Evolutionary conservation across 176 grass and related monocot species (phyloP).

Genomic region (Triticum timopheevii): DNA sequence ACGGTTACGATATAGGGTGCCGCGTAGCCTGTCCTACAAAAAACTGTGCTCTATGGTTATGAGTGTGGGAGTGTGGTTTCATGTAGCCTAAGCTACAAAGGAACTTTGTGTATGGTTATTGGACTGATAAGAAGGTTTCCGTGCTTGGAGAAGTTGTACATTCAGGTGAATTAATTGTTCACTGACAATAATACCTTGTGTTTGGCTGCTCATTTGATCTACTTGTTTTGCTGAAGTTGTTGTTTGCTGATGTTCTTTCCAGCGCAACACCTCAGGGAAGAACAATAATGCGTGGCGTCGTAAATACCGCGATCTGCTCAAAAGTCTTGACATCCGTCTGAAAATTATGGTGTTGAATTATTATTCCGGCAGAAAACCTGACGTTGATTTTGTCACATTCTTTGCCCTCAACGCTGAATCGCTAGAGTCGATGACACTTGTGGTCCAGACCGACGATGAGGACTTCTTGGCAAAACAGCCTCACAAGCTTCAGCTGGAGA

Average conservation of each 20-base stretch:
- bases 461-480: too few relatives aligned
- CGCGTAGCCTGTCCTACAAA: too few relatives aligned
- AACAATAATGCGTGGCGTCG: not conserved
- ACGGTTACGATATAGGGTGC: too few relatives aligned
- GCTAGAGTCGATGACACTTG: too few relatives aligned
- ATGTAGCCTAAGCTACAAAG: too few relatives aligned
- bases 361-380: not conserved
- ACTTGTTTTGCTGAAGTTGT: too few relatives aligned
- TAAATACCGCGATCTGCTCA: not conserved
- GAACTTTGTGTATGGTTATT: not conserved
- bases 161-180: not conserved
- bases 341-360: not conserved
- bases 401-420: too few relatives aligned
- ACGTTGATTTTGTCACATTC: not conserved
- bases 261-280: not conserved
- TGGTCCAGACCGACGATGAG: too few relatives aligned
- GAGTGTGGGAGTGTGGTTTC: too few relatives aligned
- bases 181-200: not conserved
- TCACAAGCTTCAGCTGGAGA: too few relatives aligned
- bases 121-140: not conserved
- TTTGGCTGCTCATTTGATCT: too few relatives aligned
- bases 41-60: too few relatives aligned
- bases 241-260: not conserved
- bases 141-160: slow-evolving; percentile 4
- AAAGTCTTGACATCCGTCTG: not conserved